Evolutionary conservation across 305 asterid species (phyloP).

Genomic region (Vinca major): DNA sequence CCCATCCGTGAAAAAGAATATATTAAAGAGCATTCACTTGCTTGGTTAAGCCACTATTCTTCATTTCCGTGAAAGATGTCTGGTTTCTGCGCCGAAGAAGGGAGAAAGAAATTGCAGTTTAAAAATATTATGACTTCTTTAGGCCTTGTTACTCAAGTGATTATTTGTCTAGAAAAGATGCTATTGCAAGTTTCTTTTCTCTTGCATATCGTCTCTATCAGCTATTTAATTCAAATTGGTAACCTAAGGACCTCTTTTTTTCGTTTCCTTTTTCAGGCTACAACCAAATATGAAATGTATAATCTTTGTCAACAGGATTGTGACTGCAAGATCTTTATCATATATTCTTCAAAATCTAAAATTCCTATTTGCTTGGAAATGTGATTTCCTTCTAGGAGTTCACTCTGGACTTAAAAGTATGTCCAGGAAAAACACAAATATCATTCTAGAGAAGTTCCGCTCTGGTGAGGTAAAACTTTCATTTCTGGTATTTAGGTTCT

Average conservation of each 20-base stretch:
- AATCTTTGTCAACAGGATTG: constrained; percentile 84
- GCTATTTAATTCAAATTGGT: background rate
- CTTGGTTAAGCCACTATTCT: background rate
- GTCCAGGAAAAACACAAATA: constrained; percentile 56
- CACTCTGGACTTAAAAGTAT: constrained; percentile 55
- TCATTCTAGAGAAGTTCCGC: constrained; percentile 77
- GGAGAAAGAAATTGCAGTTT: background rate
- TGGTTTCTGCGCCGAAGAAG: background rate
- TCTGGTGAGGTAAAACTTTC: constrained; percentile 72
- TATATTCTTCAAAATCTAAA: constrained; percentile 50
- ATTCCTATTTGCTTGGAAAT: constrained; percentile 74
- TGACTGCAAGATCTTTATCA: constrained; percentile 80
- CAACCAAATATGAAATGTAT: constrained; percentile 88
- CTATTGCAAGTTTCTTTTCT: background rate
- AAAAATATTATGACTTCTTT: background rate
- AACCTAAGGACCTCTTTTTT: background rate
- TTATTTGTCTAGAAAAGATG: background rate
- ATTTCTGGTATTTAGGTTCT: background rate
- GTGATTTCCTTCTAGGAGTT: constrained; percentile 81
- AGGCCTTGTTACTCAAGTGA: background rate
- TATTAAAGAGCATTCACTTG: background rate
- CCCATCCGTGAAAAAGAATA: background rate
- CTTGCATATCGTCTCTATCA: background rate
- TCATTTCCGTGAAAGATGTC: background rate
- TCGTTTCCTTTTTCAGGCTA: constrained; percentile 46